Conservation (phyloP, 2,329 filamentous ascomycete genomes). For the Apiospora rasikravindrae region DNA sequence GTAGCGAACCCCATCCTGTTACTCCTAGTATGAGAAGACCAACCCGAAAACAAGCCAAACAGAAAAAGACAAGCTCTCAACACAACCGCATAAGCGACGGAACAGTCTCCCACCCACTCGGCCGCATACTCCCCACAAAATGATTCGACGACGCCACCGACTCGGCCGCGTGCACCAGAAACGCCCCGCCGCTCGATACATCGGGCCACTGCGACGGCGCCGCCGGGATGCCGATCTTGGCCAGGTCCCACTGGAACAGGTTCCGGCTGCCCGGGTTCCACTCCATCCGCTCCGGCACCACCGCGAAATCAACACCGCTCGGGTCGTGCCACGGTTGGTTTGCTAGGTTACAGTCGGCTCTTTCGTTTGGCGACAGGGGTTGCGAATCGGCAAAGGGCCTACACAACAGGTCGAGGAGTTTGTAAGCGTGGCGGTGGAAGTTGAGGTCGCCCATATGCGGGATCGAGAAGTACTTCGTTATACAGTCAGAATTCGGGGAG, state of each 20-base stretch:
- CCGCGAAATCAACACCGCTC: not conserved
- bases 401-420: not conserved
- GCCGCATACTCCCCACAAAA: not conserved
- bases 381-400: not conserved
- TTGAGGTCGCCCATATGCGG: not conserved
- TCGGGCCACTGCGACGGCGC: not conserved
- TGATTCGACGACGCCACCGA: not conserved
- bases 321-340: not conserved
- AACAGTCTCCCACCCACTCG: not conserved
- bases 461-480: not conserved
- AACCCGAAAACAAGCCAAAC: not conserved
- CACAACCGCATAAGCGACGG: not conserved
- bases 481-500: not conserved
- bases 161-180: not conserved
- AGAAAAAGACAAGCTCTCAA: not conserved
- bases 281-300: not conserved
- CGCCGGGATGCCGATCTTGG: not conserved
- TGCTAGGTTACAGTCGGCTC: not conserved
- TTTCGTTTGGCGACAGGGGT: not conserved
- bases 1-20: not conserved
- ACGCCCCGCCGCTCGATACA: not conserved
- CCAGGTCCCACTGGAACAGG: constrained; percentile 1
- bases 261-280: not conserved
- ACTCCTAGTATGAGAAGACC: not conserved
- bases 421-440: not conserved